These are phyloP conservation scores for Scheffersomyces lignicola DNA, from an alignment of 1,139 yeast species.

Conservation along the genomic window DNA sequence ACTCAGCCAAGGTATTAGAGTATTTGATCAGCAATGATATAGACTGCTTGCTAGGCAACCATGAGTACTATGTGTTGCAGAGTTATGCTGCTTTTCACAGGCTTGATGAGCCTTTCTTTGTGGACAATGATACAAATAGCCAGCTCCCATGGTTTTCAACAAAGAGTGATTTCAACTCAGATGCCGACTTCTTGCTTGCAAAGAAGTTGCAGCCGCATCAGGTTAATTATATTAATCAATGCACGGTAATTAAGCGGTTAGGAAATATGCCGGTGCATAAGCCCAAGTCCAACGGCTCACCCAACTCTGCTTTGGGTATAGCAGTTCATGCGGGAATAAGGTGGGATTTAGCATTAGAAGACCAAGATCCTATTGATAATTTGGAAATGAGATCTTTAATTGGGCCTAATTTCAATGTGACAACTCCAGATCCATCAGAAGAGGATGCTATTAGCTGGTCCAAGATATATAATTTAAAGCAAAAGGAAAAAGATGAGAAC, in stretches of 20 bases:
- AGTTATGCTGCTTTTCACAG: conserved; percentile 62
- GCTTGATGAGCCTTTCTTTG: conserved; percentile 33
- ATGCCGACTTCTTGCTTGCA: conserved; percentile 63
- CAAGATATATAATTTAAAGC: conserved; percentile 56
- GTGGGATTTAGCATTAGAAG: conserved; percentile 57
- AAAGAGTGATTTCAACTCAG: conserved; percentile 38
- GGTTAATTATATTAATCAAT: conserved; percentile 53
- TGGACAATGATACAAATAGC: conserved; percentile 4
- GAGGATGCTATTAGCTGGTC: conserved; percentile 64
- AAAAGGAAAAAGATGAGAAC: conserved; percentile 31
- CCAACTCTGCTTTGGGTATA: conserved; percentile 43
- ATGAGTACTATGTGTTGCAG: conserved; percentile 67
- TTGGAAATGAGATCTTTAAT: conserved; percentile 61
- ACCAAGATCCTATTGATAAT: conserved; percentile 63
- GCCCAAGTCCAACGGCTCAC: conserved; percentile 17
- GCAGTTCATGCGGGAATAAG: conserved; percentile 81
- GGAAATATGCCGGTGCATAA: conserved; percentile 58
- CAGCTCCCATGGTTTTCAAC: neutral
- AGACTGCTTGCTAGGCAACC: conserved; percentile 85
- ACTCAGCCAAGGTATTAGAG: conserved; percentile 68
- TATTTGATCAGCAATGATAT: conserved; percentile 60
- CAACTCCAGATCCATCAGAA: conserved; percentile 51
- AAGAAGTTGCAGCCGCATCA: conserved; percentile 60
- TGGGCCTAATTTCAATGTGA: conserved; percentile 55
- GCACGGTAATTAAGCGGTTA: conserved; percentile 63